Conservation (phyloP, 495 filamentous ascomycete genomes). For the Neurospora tetrasperma region DNA sequence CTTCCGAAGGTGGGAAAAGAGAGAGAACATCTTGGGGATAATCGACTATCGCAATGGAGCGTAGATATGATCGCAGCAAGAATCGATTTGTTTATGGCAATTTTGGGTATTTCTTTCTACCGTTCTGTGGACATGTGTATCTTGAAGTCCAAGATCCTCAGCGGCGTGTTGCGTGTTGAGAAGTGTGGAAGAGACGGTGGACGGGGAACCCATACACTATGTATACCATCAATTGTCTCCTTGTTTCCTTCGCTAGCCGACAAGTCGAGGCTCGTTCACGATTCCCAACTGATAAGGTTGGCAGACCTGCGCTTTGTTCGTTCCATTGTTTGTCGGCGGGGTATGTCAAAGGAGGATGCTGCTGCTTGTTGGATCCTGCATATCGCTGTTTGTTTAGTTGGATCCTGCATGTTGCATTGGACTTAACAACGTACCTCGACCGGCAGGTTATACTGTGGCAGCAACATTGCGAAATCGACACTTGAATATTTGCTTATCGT, state of each 20-base stretch:
- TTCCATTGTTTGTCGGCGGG: neutral
- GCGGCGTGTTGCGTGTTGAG: neutral
- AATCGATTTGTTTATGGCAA: neutral
- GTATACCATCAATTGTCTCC: neutral
- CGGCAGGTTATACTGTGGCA: neutral
- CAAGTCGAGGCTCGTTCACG: neutral
- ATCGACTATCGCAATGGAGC: neutral
- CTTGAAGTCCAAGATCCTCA: neutral
- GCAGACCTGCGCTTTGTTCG: neutral
- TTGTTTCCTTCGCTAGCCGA: neutral
- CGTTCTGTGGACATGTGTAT: neutral
- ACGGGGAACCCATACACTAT: neutral
- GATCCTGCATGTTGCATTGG: neutral
- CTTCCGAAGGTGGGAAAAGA: neutral
- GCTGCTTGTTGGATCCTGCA: neutral
- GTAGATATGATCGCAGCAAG: neutral
- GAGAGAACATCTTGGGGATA: neutral
- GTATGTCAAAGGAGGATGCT: neutral
- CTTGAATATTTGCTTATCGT: too few relatives aligned
- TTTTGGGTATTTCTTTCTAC: neutral
- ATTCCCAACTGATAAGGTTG: neutral
- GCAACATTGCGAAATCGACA: too few relatives aligned
- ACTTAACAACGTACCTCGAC: neutral
- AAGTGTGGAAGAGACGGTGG: neutral
- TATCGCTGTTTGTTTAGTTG: neutral